Evolutionary conservation across 192 early-diverging fungal species (phyloP).

Genomic region (Gonapodya sp.): DNA sequence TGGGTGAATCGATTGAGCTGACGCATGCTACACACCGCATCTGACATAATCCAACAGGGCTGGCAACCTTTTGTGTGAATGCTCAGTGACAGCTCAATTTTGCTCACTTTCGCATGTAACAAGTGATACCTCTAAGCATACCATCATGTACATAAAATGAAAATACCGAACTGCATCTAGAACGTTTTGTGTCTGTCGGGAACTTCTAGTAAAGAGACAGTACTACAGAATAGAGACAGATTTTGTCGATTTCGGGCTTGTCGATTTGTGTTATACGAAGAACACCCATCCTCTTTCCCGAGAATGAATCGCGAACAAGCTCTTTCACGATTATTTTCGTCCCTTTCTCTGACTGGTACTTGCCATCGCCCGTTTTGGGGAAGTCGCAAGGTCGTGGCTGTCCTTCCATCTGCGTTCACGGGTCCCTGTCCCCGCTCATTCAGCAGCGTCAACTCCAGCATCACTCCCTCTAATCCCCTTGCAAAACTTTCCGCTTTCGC

Average conservation of each 20-base stretch:
- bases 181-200: no score
- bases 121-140: background rate
- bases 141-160: background rate
- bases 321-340: background rate
- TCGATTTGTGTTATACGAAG: no score
- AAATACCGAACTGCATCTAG: background rate
- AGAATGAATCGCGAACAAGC: background rate
- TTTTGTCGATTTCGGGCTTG: no score
- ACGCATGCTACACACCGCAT: background rate
- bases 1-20: background rate
- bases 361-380: background rate
- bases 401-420: no score
- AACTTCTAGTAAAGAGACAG: no score
- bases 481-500: background rate
- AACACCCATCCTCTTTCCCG: no score
- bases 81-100: background rate
- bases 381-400: no score
- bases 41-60: background rate
- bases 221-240: no score
- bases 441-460: no score
- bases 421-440: no score
- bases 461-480: no score
- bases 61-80: background rate
- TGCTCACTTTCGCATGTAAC: background rate
- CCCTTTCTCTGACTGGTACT: background rate